A percentile compares a stretch with the other conserved stretches of the same genome.
phyloP scores from a whole-genome alignment of 805 yeast genomes.

The Barnettozyma pratensis region DNA sequence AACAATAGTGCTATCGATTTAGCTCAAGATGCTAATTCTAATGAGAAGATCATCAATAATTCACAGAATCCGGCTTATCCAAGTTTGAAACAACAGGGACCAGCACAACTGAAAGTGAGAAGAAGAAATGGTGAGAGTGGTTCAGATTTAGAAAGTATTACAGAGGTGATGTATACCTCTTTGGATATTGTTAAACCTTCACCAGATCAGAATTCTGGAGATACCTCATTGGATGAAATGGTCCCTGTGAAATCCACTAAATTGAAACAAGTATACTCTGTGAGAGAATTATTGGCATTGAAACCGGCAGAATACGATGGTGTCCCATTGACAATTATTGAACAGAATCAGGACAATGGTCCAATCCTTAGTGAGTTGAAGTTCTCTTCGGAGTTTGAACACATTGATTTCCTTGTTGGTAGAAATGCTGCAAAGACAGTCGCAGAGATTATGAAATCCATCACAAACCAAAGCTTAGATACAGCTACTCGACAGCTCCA shows the following conservation, averaged over 20 bases:
- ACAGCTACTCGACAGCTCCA: conserved; percentile 25
- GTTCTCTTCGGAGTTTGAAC: conserved; percentile 9
- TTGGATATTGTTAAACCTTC: conserved; percentile 12
- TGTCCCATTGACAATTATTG: conserved; percentile 7
- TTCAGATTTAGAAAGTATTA: background rate
- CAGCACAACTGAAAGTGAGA: background rate
- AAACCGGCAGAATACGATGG: conserved; percentile 17
- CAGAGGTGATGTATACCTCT: background rate
- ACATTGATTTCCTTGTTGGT: conserved; percentile 19
- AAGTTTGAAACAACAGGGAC: background rate
- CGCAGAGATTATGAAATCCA: conserved; percentile 15
- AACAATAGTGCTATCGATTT: conserved; percentile 6
- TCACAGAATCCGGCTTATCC: conserved; percentile 20
- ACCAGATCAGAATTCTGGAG: conserved; percentile 1
- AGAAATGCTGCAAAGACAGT: conserved; percentile 25
- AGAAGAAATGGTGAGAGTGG: background rate
- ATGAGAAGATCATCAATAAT: background rate
- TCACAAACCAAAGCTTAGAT: conserved; percentile 16
- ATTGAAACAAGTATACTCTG: conserved; percentile 10
- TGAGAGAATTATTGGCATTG: conserved; percentile 14
- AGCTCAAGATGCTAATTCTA: conserved; percentile 1
- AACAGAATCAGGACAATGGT: background rate
- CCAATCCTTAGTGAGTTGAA: conserved; percentile 3
- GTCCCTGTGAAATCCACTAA: background rate
- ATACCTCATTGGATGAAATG: background rate